A percentile compares a stretch with the other conserved stretches of the same genome.
These are phyloP conservation scores for Bathelium albidoporum DNA, from an alignment of 495 filamentous ascomycete species.

Conservation along the genomic window DNA sequence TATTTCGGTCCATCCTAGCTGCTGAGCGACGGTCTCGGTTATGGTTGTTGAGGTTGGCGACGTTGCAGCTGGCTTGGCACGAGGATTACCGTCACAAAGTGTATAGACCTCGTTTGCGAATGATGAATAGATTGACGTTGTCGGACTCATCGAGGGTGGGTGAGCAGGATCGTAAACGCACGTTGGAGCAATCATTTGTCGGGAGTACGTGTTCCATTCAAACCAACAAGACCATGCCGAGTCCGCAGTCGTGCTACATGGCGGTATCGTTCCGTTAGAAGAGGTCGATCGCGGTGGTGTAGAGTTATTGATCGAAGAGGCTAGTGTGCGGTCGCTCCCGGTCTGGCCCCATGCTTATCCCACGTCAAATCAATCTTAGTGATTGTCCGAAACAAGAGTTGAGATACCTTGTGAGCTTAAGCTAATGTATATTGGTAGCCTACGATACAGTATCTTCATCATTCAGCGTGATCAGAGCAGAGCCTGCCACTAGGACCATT, in stretches of 20 bases:
- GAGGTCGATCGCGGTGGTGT: background rate
- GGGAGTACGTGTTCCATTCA: background rate
- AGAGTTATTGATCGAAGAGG: background rate
- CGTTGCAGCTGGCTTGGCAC: background rate
- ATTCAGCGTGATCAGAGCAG: background rate
- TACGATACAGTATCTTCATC: background rate
- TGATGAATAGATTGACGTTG: background rate
- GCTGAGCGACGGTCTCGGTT: background rate
- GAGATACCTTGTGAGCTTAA: background rate
- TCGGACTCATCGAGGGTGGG: background rate
- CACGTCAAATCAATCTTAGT: constrained; percentile 2
- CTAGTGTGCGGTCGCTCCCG: background rate
- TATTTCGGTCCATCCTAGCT: background rate
- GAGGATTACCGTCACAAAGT: background rate
- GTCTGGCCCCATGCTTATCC: constrained; percentile 2
- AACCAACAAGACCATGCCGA: background rate
- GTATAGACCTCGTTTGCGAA: background rate
- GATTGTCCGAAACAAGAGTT: background rate
- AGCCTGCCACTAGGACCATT: background rate
- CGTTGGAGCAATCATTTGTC: background rate
- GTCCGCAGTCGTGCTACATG: background rate
- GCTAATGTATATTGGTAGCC: background rate
- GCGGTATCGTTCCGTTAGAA: background rate
- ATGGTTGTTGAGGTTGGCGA: background rate
- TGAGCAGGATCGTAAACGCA: background rate